Evolutionary conservation across 2,329 filamentous ascomycete species (phyloP).

Genomic region (Dryadomyces quercivorus): DNA sequence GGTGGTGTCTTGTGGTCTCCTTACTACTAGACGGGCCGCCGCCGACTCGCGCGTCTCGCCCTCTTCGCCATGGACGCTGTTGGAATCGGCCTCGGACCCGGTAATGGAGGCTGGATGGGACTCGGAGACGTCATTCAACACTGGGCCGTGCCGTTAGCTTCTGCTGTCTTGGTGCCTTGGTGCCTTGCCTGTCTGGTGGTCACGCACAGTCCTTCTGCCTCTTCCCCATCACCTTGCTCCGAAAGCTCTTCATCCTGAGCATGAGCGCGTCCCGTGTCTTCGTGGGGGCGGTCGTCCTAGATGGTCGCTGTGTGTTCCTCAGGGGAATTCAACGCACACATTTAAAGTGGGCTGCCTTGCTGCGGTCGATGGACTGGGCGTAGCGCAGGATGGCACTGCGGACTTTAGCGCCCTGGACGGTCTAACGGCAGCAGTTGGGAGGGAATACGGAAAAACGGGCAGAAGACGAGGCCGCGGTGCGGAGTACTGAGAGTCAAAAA

Average conservation of each 20-base stretch:
- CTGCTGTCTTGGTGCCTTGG: too few species aligned
- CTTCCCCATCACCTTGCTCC: slow-evolving; percentile 7
- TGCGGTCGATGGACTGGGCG: too few species aligned
- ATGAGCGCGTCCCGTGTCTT: background rate
- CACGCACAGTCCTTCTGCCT: slow-evolving; percentile 4
- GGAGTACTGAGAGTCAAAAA: too few species aligned
- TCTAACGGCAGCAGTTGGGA: too few species aligned
- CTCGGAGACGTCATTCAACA: background rate
- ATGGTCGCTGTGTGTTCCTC: background rate
- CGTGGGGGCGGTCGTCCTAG: background rate
- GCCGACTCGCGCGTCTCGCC: slow-evolving; percentile 8
- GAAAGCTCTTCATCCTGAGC: slow-evolving; percentile 10
- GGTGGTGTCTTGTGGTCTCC: background rate
- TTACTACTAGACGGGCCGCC: slow-evolving; percentile 10
- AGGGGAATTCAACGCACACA: background rate
- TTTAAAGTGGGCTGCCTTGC: too few species aligned
- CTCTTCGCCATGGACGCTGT: background rate
- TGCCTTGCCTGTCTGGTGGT: too few species aligned
- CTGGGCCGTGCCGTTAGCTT: too few species aligned
- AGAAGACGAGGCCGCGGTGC: too few species aligned
- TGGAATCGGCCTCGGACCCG: background rate
- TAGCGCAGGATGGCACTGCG: too few species aligned
- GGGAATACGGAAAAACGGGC: too few species aligned
- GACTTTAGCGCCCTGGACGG: too few species aligned
- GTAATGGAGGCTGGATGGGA: background rate